phyloP scores from a whole-genome alignment of 495 filamentous ascomycete species.

The Talaromyces ruber region DNA sequence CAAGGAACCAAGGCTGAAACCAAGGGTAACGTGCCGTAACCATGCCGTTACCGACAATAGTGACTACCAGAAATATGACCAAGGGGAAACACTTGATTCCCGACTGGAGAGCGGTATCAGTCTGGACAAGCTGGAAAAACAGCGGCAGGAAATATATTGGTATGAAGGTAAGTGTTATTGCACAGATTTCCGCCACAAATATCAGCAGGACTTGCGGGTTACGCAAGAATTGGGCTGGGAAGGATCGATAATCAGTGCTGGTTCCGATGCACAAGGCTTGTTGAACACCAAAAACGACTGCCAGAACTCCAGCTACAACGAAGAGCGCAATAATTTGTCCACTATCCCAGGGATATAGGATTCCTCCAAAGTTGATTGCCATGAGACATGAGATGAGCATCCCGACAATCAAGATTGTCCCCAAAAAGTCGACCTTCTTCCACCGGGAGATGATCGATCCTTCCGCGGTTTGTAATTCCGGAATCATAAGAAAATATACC shows the following conservation, averaged over 20 bases:
- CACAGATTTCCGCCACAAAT: conserved; percentile 8
- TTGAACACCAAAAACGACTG: neutral
- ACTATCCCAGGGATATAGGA: conserved; percentile 42
- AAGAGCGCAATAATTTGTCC: conserved; percentile 45
- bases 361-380: conserved; percentile 48
- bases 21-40: too few species aligned
- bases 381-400: conserved; percentile 35
- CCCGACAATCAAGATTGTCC: conserved; percentile 26
- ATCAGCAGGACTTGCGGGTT: neutral
- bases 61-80: neutral
- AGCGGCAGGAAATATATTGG: conserved; percentile 34
- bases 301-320: conserved; percentile 40
- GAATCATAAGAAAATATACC: conserved; percentile 46
- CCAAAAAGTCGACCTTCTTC: conserved; percentile 23
- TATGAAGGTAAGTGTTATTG: conserved; percentile 6
- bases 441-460: neutral
- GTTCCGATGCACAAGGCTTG: neutral
- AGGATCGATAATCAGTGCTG: neutral
- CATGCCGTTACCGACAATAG: neutral
- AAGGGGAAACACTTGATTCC: neutral
- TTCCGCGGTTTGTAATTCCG: conserved; percentile 9
- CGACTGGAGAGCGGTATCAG: neutral
- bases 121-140: conserved; percentile 45
- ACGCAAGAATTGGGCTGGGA: neutral
- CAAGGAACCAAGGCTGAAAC: neutral